These are phyloP conservation scores for Sarocladium kiliense DNA, from an alignment of 2,329 filamentous ascomycete species.

Conservation along the genomic window DNA sequence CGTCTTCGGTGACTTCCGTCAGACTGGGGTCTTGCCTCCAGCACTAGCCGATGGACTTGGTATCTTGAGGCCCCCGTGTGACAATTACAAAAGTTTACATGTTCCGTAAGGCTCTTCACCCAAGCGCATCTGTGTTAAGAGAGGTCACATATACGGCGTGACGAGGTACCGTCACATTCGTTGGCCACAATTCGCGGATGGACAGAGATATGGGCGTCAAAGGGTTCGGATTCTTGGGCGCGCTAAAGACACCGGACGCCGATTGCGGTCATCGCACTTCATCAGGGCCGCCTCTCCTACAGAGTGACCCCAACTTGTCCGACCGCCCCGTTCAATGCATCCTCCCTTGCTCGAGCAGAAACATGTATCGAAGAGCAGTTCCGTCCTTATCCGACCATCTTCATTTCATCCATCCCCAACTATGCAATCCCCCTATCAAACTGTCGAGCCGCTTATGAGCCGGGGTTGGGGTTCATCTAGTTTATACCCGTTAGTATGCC, in stretches of 20 bases:
- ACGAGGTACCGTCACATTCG: no score
- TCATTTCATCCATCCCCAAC: slow-evolving; percentile 21
- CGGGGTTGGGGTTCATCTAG: slow-evolving; percentile 85
- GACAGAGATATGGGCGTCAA: background rate
- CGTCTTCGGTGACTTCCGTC: no score
- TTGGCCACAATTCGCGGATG: no score
- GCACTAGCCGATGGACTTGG: no score
- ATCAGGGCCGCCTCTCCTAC: slow-evolving; percentile 24
- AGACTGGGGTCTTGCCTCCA: no score
- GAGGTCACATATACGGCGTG: no score
- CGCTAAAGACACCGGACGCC: slow-evolving; percentile 36
- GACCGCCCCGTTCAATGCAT: slow-evolving; percentile 31
- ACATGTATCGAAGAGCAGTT: slow-evolving; percentile 23
- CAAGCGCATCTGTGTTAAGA: no score
- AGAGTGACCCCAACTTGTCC: slow-evolving; percentile 28
- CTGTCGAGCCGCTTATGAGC: slow-evolving; percentile 45
- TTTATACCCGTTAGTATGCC: background rate
- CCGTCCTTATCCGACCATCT: slow-evolving; percentile 14
- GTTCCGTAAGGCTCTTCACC: no score
- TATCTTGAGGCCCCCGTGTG: no score
- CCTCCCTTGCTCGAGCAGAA: slow-evolving; percentile 24
- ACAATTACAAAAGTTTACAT: no score
- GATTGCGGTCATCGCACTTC: slow-evolving; percentile 32
- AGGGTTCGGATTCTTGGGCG: slow-evolving; percentile 1
- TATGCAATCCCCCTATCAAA: slow-evolving; percentile 14